These are phyloP conservation scores for Mycena vitilis DNA, from an alignment of 768 basidiomycete species.

Conservation along the genomic window DNA sequence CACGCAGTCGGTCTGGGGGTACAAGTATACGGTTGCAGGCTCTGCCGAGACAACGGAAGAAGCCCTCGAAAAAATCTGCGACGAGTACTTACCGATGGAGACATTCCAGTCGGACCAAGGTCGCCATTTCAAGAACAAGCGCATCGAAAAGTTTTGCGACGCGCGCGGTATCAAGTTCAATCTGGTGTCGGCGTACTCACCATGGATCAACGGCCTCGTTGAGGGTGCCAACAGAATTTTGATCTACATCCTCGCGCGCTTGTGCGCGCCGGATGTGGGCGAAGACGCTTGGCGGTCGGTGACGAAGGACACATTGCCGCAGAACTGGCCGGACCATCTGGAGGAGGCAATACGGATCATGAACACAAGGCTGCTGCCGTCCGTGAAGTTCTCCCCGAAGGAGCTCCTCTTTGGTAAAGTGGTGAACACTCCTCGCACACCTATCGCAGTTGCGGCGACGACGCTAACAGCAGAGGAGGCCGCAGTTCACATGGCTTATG, in stretches of 20 bases:
- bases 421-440: constrained; percentile 41
- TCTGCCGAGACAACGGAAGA: constrained; percentile 11
- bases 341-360: constrained; percentile 33
- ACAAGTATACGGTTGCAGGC: constrained; percentile 27
- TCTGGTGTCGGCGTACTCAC: constrained; percentile 39
- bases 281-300: constrained; percentile 25
- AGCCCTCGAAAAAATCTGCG: constrained; percentile 34
- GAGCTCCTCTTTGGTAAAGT: constrained; percentile 47
- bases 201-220: constrained; percentile 45
- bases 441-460: neutral
- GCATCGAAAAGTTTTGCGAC: constrained; percentile 33
- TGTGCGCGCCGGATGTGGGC: constrained; percentile 38
- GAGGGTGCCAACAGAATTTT: constrained; percentile 41
- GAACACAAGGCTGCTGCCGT: constrained; percentile 43
- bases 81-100: constrained; percentile 23
- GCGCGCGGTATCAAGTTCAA: constrained; percentile 26
- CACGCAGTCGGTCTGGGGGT: constrained; percentile 40
- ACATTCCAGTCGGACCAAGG: constrained; percentile 43
- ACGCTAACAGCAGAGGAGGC: constrained; percentile 16
- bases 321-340: constrained; percentile 39
- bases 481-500: constrained; percentile 43
- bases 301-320: constrained; percentile 32
- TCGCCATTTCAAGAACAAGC: constrained; percentile 38
- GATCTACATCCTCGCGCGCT: constrained; percentile 32
- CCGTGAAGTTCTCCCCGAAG: constrained; percentile 31